These are phyloP conservation scores for Aureobasidium sp. DNA, from an alignment of 2,329 filamentous ascomycete species.

Conservation along the genomic window DNA sequence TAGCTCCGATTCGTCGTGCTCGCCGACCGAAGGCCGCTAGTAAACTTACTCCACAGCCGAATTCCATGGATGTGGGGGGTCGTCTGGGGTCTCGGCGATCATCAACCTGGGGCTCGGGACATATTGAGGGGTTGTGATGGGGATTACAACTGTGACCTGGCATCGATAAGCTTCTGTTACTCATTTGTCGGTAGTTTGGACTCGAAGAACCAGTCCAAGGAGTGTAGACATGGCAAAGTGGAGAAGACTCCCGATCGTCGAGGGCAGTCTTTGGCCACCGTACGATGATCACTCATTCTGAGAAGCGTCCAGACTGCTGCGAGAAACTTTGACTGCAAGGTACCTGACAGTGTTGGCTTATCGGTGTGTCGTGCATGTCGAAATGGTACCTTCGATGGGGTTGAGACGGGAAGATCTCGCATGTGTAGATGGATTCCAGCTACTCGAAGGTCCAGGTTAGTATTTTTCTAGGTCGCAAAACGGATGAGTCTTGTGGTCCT, in stretches of 20 bases:
- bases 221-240: not conserved
- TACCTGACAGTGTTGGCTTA: too few species aligned
- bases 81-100: conserved; percentile 4
- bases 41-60: not conserved
- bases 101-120: conserved; percentile 1
- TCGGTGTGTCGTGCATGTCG: too few species aligned
- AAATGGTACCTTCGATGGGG: too few species aligned
- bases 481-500: too few species aligned
- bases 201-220: not conserved
- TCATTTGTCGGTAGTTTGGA: not conserved
- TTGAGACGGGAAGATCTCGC: too few species aligned
- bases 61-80: not conserved
- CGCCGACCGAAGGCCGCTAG: not conserved
- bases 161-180: too few species aligned
- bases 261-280: not conserved
- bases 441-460: not conserved
- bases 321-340: too few species aligned
- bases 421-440: not conserved
- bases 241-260: not conserved
- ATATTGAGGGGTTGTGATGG: not conserved
- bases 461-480: too few species aligned
- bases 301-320: too few species aligned
- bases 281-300: not conserved
- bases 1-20: not conserved
- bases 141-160: not conserved